A percentile compares a stretch with the other conserved stretches of the same genome.
phyloP scores from a whole-genome alignment of 352 stramenopile species.

The Peronospora belbahrii region DNA sequence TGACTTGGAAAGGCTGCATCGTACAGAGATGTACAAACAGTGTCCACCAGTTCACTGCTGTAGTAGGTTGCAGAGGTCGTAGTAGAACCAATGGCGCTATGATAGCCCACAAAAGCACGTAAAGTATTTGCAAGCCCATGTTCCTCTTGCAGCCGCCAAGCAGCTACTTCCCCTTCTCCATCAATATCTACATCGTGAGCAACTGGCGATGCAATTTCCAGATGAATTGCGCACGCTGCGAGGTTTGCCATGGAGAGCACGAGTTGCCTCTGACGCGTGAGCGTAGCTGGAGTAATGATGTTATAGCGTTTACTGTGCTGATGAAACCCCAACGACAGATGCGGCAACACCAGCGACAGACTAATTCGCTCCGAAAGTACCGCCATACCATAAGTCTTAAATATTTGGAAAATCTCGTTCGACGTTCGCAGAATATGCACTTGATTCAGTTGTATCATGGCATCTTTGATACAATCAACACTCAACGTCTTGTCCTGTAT shows the following conservation, averaged over 20 bases:
- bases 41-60: slow-evolving; percentile 31
- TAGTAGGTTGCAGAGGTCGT: slow-evolving; percentile 11
- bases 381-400: slow-evolving; percentile 78
- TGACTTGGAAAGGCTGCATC: slow-evolving; percentile 6
- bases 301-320: slow-evolving; percentile 7
- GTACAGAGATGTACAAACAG: slow-evolving; percentile 30
- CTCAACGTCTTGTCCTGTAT: not conserved
- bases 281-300: slow-evolving; percentile 31
- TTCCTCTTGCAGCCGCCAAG: slow-evolving; percentile 28
- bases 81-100: slow-evolving; percentile 45
- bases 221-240: slow-evolving; percentile 28
- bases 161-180: slow-evolving; percentile 4
- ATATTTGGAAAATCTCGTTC: slow-evolving; percentile 68
- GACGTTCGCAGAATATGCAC: slow-evolving; percentile 50
- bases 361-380: slow-evolving; percentile 65
- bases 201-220: slow-evolving; percentile 27
- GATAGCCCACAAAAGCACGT: slow-evolving; percentile 61
- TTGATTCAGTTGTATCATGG: slow-evolving; percentile 27
- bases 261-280: slow-evolving; percentile 50
- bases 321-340: slow-evolving; percentile 12
- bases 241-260: slow-evolving; percentile 57
- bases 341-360: slow-evolving; percentile 34
- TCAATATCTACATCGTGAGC: slow-evolving; percentile 1
- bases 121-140: slow-evolving; percentile 48
- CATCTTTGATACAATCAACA: slow-evolving; percentile 6